A percentile compares a stretch with the other conserved stretches of the same genome.
Evolutionary conservation across 2,329 filamentous ascomycete species (phyloP).

Genomic region (Lachnellula occidentalis): DNA sequence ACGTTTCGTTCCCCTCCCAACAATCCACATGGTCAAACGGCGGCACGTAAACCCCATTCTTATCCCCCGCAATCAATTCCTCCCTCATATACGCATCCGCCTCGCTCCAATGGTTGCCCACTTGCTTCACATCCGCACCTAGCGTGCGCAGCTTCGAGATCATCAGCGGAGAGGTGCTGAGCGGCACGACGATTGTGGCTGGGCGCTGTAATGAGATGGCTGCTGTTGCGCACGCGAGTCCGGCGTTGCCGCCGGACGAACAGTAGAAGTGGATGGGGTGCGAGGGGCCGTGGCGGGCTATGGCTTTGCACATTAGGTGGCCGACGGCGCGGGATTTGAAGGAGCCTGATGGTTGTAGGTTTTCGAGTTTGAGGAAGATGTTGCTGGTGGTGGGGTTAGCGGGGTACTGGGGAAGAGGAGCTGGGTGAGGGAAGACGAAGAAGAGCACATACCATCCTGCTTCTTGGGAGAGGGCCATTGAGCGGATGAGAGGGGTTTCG

Average conservation of each 20-base stretch:
- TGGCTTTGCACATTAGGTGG: constrained; percentile 56
- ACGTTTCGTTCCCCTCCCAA: constrained; percentile 58
- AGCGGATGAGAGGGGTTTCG: constrained; percentile 24
- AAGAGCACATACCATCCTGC: constrained; percentile 25
- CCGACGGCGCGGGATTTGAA: constrained; percentile 82
- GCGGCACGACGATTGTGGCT: constrained; percentile 71
- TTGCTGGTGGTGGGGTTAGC: constrained; percentile 30
- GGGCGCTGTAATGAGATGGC: constrained; percentile 57
- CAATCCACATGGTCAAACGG: constrained; percentile 65
- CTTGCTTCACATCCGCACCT: constrained; percentile 63
- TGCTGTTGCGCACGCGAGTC: constrained; percentile 74
- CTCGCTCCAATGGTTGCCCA: constrained; percentile 62
- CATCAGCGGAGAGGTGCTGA: constrained; percentile 61
- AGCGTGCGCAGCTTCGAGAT: constrained; percentile 63
- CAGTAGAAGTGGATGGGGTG: constrained; percentile 64
- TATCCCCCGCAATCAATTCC: constrained; percentile 44
- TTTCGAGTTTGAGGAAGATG: constrained; percentile 82
- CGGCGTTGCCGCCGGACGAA: constrained; percentile 76
- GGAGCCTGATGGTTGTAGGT: constrained; percentile 75
- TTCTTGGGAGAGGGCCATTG: constrained; percentile 21
- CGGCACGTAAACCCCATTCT: constrained; percentile 56
- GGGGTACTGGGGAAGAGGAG: neutral
- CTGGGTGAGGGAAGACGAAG: neutral
- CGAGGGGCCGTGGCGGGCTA: constrained; percentile 17
- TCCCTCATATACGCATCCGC: constrained; percentile 63